phyloP scores from a whole-genome alignment of 2,329 filamentous ascomycete species.

The Cordyceps tenuipes region DNA sequence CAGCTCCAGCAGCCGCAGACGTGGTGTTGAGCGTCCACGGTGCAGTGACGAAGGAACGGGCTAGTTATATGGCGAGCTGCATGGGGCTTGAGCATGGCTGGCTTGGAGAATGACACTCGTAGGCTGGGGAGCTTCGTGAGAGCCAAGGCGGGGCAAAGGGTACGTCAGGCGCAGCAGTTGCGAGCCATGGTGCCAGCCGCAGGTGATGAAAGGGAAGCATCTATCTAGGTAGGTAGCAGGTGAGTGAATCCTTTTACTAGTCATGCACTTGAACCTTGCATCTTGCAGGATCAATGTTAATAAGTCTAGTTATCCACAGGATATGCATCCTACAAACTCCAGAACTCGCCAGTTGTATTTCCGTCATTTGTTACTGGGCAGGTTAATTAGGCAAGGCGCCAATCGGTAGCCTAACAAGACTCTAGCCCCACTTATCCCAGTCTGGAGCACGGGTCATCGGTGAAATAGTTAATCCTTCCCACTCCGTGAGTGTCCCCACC shows the following conservation, averaged over 20 bases:
- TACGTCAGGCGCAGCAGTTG: conserved; percentile 7
- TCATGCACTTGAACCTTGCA: not conserved
- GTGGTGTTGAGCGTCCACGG: not conserved
- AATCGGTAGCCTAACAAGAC: not conserved
- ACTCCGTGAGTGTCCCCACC: not conserved
- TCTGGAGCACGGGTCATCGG: not conserved
- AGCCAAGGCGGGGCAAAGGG: conserved; percentile 9
- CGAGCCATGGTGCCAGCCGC: not conserved
- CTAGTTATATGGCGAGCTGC: not conserved
- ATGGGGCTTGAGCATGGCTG: conserved; percentile 5
- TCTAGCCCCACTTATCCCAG: not conserved
- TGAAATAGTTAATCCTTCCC: conserved; percentile 1
- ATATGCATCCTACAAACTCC: not conserved
- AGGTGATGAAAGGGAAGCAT: not conserved
- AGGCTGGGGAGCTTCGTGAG: not conserved
- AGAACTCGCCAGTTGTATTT: not conserved
- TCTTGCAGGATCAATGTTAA: not conserved
- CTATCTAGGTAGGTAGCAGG: not conserved
- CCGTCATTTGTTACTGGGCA: not conserved
- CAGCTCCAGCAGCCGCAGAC: not conserved
- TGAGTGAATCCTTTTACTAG: not conserved
- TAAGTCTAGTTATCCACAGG: not conserved
- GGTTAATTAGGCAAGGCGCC: not conserved
- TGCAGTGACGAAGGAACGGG: not conserved
- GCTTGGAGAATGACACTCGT: not conserved